These are phyloP conservation scores for Leccinum pallidistipes DNA, from an alignment of 1,284 basidiomycete genomes.

Conservation along the genomic window DNA sequence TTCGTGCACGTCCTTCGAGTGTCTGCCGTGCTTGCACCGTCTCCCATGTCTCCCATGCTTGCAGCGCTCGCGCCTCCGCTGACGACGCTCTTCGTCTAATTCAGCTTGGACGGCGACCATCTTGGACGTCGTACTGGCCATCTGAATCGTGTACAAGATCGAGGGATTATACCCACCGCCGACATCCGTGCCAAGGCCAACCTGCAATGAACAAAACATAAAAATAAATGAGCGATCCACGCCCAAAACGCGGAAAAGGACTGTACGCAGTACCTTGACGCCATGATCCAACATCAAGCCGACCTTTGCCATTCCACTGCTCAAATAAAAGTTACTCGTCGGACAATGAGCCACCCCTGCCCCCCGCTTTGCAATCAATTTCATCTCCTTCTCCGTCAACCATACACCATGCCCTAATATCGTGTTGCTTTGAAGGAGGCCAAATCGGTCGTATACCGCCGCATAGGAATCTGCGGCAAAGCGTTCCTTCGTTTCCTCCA, in stretches of 20 bases:
- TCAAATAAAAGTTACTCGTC: conserved; percentile 87
- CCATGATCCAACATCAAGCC: conserved; percentile 80
- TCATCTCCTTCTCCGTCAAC: conserved; percentile 70
- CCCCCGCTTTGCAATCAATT: conserved; percentile 60
- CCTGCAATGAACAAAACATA: conserved; percentile 34
- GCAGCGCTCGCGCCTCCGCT: background rate
- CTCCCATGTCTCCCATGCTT: conserved; percentile 1
- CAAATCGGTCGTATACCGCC: conserved; percentile 77
- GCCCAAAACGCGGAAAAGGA: background rate
- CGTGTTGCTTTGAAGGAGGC: conserved; percentile 77
- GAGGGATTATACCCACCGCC: conserved; percentile 84
- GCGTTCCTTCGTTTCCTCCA: conserved; percentile 61
- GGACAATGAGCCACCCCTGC: conserved; percentile 93
- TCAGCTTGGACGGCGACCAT: conserved; percentile 50
- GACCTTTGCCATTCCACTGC: conserved; percentile 82
- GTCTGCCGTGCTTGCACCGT: background rate
- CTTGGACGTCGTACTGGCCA: conserved; percentile 83
- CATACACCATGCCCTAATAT: conserved; percentile 88
- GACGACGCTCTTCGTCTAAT: conserved; percentile 17
- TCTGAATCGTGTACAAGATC: conserved; percentile 76
- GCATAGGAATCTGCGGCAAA: conserved; percentile 73
- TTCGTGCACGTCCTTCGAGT: background rate
- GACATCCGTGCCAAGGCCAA: conserved; percentile 88
- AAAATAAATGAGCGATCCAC: background rate
- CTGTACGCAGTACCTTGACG: conserved; percentile 64